These are phyloP conservation scores for Papilionanthe hybrid DNA, from an alignment of 116 monocot genomes.

Conservation along the genomic window DNA sequence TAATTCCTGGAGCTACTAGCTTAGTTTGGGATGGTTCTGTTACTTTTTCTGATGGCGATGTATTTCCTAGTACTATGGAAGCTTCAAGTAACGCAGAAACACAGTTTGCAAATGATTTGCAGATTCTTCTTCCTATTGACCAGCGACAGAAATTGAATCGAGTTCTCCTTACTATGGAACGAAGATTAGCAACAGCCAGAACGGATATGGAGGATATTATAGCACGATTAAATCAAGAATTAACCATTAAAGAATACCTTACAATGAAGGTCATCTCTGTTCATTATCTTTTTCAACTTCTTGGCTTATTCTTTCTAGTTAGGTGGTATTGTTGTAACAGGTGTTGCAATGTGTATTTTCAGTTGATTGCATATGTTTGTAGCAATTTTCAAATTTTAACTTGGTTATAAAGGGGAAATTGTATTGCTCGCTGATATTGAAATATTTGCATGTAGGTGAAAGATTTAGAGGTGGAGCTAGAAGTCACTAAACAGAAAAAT, in stretches of 20 bases:
- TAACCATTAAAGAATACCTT: conserved; percentile 91
- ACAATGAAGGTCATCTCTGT: conserved; percentile 59
- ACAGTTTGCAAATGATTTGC: conserved; percentile 38
- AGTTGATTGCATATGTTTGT: not conserved
- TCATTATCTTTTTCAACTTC: not conserved
- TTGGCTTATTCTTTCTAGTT: not conserved
- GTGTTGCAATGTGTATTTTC: not conserved
- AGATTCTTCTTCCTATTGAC: conserved; percentile 73
- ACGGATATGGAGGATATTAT: conserved; percentile 99
- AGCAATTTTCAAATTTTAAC: not conserved
- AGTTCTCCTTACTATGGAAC: conserved; percentile 71
- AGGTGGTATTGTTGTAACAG: not conserved
- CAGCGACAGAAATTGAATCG: conserved; percentile 80
- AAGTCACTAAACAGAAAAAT: conserved; percentile 76
- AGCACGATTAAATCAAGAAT: conserved; percentile 91
- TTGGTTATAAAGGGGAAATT: not conserved
- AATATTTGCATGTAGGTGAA: conserved; percentile 48
- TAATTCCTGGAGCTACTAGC: conserved; percentile 35
- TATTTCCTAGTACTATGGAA: conserved; percentile 32
- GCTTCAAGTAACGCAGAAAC: conserved; percentile 11
- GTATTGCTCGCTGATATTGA: not conserved
- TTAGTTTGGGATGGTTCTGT: conserved; percentile 39
- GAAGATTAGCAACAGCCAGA: conserved; percentile 66
- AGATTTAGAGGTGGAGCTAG: conserved; percentile 93
- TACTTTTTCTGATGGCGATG: conserved; percentile 43